Evolutionary conservation across 2,329 filamentous ascomycete species (phyloP), one percentile per base, ranked within the genome.

Genomic region (Pezicula radicicola): DNA sequence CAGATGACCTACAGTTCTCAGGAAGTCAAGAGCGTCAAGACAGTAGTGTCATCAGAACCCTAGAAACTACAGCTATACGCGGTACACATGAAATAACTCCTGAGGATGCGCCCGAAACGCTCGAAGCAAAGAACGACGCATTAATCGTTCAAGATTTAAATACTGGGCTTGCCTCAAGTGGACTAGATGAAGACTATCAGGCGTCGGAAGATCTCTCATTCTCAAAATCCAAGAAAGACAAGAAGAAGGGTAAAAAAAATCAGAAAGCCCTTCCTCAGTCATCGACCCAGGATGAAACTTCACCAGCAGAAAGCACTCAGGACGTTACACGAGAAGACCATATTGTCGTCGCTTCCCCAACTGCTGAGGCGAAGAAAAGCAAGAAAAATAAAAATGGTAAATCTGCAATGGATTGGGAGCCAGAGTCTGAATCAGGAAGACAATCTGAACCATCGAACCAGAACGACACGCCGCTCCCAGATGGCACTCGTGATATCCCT

Each of bases 1-100:
- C 42, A 10, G 48, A 46, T 9, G 45, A 25, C 27, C 50, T 55
- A 51, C 6, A 45, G 4, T 41, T 59, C 46, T 48, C 56, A n/a
- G 57, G 56, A 28, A 59, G 63, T 36, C 40, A 55, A 50, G 60
- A 65, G 43, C 43, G 30, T 25, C 53, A 52, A 25, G 39, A 16
- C 36, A 42, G 45, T 47, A 50, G 59, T 47, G 35, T 44, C 35
- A 49, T 52, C 46, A 50, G 33, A 3, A n/a, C 19, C 30, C 12
- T 35, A 21, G 21, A 28, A 30, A 2, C 30, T 33, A 33, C 30
- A 33, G 30, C 10, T 33, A 13, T 12, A 12, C 30, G 30, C 30
- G 12, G 12, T 33, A 7, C 10, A 3, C 9, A 13, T 33, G 39
- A 35, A n/a, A 19, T 30, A 7, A 27, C 46, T 21, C 30, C 25